These are phyloP conservation scores for Tillandsia leiboldiana DNA, from an alignment of 176 grass and related monocot genomes.

Conservation along the genomic window DNA sequence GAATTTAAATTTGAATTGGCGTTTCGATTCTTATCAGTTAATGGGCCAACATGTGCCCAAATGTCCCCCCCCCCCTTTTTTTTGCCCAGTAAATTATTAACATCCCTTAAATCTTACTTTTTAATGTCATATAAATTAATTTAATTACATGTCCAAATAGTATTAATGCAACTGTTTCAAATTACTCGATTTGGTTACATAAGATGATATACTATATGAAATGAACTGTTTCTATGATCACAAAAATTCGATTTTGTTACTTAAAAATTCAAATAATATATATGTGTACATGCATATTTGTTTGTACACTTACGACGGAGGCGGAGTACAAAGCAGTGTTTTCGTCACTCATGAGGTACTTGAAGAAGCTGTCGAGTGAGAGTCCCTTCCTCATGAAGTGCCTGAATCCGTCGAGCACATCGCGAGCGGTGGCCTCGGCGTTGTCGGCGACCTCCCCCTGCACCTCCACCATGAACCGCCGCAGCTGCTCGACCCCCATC, in stretches of 20 bases:
- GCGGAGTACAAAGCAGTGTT: slow-evolving; percentile 36
- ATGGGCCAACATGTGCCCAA: too few species aligned
- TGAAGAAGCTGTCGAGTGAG: slow-evolving; percentile 48
- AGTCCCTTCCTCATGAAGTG: slow-evolving; percentile 38
- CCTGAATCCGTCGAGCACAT: slow-evolving; percentile 32
- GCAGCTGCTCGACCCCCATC: slow-evolving; percentile 43
- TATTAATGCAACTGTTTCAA: too few species aligned
- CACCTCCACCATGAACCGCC: slow-evolving; percentile 49
- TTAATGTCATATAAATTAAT: too few species aligned
- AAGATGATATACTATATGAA: neutral
- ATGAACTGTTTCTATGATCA: neutral
- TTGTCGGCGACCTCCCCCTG: slow-evolving; percentile 27
- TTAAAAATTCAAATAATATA: neutral
- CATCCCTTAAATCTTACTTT: too few species aligned
- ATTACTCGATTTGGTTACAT: too few species aligned
- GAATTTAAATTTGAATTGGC: too few species aligned
- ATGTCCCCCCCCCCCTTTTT: too few species aligned
- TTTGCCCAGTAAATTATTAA: too few species aligned
- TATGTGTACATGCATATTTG: neutral
- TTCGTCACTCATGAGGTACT: slow-evolving; percentile 47
- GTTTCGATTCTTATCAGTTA: too few species aligned
- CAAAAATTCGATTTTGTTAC: too few species aligned
- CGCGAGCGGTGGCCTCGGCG: slow-evolving; percentile 16
- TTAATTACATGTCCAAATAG: too few species aligned
- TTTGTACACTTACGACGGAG: slow-evolving; percentile 21